phyloP scores from a whole-genome alignment of 2,329 filamentous ascomycete species.

The Furcasterigmium sp. region DNA sequence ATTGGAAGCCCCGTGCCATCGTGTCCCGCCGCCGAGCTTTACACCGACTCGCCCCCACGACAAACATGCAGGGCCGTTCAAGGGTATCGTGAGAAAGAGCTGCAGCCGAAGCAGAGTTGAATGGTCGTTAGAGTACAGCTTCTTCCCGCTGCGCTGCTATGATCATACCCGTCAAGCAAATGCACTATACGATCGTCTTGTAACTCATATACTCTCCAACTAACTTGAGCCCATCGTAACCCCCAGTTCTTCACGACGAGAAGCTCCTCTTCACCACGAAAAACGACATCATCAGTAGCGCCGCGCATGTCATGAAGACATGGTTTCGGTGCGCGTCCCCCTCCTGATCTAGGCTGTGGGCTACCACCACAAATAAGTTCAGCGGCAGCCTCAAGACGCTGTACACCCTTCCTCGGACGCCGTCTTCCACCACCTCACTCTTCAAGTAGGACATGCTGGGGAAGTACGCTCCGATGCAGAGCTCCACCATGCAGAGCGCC shows the following conservation, averaged over 20 bases:
- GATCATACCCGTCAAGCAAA: too few species aligned
- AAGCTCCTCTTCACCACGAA: constrained; percentile 14
- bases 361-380: constrained; percentile 47
- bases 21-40: too few species aligned
- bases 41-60: too few species aligned
- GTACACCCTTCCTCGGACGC: constrained; percentile 48
- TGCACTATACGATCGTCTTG: too few species aligned
- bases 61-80: too few species aligned
- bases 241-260: neutral
- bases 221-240: too few species aligned
- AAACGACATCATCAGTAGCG: constrained; percentile 11
- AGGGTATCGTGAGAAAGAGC: too few species aligned
- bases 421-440: constrained; percentile 47
- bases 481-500: constrained; percentile 52
- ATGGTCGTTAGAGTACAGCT: too few species aligned
- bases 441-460: constrained; percentile 52
- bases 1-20: too few species aligned
- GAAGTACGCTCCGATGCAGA: constrained; percentile 52
- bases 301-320: constrained; percentile 18
- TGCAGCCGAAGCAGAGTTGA: too few species aligned
- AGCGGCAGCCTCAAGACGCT: constrained; percentile 51
- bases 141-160: too few species aligned
- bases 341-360: constrained; percentile 38
- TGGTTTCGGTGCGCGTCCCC: constrained; percentile 23
- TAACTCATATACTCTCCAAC: too few species aligned